phyloP scores from a whole-genome alignment of 208 protist genomes.

The Naegleria fowleri region DNA sequence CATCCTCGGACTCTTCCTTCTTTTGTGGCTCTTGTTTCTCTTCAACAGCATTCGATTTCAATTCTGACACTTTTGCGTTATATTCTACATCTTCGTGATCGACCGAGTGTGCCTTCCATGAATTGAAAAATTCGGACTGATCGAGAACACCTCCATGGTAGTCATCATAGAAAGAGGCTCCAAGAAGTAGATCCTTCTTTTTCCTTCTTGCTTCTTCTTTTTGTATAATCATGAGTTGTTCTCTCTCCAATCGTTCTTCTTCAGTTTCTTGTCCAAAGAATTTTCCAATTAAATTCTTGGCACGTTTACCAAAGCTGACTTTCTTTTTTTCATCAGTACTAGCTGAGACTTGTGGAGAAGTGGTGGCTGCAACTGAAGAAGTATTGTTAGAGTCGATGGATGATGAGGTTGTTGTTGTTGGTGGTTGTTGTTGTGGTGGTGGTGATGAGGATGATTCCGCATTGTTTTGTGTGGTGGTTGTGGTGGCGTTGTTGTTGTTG shows the following conservation, averaged over 20 bases:
- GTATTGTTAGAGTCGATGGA: neutral
- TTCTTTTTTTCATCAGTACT: neutral
- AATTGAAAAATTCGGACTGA: neutral
- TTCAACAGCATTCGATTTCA: neutral
- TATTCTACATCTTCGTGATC: neutral
- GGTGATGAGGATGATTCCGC: neutral
- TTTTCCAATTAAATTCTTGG: neutral
- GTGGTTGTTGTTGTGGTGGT: neutral
- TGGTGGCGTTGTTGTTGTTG: too few relatives aligned
- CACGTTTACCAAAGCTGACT: neutral
- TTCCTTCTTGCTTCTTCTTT: neutral
- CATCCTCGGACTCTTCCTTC: neutral
- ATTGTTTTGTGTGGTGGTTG: neutral
- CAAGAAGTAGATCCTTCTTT: neutral
- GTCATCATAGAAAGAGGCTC: neutral
- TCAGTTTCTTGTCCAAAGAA: neutral
- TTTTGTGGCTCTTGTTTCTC: neutral
- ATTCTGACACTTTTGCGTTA: neutral
- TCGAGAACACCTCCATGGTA: neutral
- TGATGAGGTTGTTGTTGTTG: neutral
- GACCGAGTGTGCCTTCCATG: neutral
- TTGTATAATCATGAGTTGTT: neutral
- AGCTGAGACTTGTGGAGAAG: neutral
- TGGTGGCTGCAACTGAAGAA: too few relatives aligned
- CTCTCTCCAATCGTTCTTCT: neutral